These are phyloP conservation scores for Monosporascus sp. DNA, from an alignment of 2,329 filamentous ascomycete species.

Conservation along the genomic window DNA sequence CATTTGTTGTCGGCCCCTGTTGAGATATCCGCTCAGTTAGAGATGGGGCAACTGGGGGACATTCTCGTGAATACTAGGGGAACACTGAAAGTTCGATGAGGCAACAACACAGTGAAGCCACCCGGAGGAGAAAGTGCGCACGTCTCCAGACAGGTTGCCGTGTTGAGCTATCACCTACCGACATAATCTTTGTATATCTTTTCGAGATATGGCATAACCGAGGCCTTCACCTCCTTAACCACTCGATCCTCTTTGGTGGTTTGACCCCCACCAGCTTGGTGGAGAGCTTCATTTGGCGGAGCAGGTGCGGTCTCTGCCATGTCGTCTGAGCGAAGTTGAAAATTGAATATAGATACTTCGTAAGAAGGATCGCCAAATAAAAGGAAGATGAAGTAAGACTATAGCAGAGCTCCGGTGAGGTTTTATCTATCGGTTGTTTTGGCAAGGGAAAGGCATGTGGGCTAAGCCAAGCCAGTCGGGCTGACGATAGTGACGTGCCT, in stretches of 20 bases:
- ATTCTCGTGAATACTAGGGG: slow-evolving; percentile 9
- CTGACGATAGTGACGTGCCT: background rate
- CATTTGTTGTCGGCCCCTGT: slow-evolving; percentile 37
- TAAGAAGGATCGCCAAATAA: background rate
- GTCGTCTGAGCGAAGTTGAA: background rate
- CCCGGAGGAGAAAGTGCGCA: too few relatives aligned
- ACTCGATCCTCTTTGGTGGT: slow-evolving; percentile 34
- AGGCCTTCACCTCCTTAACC: slow-evolving; percentile 36
- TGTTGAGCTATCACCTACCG: slow-evolving; percentile 12
- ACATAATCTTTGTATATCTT: slow-evolving; percentile 42
- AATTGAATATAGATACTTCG: background rate
- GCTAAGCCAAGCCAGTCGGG: background rate
- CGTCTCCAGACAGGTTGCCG: background rate
- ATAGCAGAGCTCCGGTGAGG: background rate
- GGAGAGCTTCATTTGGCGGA: slow-evolving; percentile 24
- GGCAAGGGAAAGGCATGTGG: background rate
- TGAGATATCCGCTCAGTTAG: slow-evolving; percentile 37
- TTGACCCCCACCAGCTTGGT: slow-evolving; percentile 44
- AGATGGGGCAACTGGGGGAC: slow-evolving; percentile 29
- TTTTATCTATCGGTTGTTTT: background rate
- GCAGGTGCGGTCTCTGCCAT: slow-evolving; percentile 13
- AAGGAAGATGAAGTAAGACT: background rate
- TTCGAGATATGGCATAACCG: slow-evolving; percentile 38
- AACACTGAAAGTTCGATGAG: too few relatives aligned
- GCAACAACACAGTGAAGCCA: too few relatives aligned